These are phyloP conservation scores for Candolleomyces efflorescens DNA, from an alignment of 768 basidiomycete species.

Conservation along the genomic window DNA sequence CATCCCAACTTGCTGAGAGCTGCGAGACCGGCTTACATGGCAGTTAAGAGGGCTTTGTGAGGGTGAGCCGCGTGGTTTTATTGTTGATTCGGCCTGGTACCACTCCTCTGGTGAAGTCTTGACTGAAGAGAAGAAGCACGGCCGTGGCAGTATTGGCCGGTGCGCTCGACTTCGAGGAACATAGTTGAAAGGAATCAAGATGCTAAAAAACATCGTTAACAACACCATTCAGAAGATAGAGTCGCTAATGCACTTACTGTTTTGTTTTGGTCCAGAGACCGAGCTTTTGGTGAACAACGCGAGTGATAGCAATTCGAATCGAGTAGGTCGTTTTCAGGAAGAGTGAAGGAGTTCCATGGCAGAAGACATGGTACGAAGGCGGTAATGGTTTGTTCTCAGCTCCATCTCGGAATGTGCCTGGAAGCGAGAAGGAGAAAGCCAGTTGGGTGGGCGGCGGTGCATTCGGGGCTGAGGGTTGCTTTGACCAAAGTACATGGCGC, in stretches of 20 bases:
- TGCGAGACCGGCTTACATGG: slow-evolving; percentile 38
- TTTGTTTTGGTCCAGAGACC: slow-evolving; percentile 43
- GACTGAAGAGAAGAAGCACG: slow-evolving; percentile 52
- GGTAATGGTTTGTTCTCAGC: slow-evolving; percentile 36
- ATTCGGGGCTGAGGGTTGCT: slow-evolving; percentile 6
- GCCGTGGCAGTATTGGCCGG: slow-evolving; percentile 44
- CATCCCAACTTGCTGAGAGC: not conserved
- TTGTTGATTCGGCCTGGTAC: slow-evolving; percentile 42
- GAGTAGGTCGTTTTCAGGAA: slow-evolving; percentile 40
- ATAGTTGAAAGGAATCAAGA: slow-evolving; percentile 48
- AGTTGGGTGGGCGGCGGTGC: slow-evolving; percentile 26
- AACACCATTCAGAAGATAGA: not conserved
- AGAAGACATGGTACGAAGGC: slow-evolving; percentile 38
- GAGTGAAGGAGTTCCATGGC: slow-evolving; percentile 31
- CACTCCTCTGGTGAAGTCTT: slow-evolving; percentile 67
- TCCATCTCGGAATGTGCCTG: slow-evolving; percentile 38
- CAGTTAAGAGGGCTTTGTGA: slow-evolving; percentile 37
- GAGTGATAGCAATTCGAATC: slow-evolving; percentile 38
- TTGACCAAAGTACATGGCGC: slow-evolving; percentile 32
- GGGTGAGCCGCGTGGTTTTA: slow-evolving; percentile 34
- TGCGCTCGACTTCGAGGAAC: slow-evolving; percentile 51
- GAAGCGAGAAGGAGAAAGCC: slow-evolving; percentile 43
- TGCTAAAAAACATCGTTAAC: slow-evolving; percentile 24
- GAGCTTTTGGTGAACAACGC: slow-evolving; percentile 33
- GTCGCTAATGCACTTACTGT: slow-evolving; percentile 30